Conservation (phyloP, 2,329 filamentous ascomycete species). For the Aspergillus spinulosporus region DNA sequence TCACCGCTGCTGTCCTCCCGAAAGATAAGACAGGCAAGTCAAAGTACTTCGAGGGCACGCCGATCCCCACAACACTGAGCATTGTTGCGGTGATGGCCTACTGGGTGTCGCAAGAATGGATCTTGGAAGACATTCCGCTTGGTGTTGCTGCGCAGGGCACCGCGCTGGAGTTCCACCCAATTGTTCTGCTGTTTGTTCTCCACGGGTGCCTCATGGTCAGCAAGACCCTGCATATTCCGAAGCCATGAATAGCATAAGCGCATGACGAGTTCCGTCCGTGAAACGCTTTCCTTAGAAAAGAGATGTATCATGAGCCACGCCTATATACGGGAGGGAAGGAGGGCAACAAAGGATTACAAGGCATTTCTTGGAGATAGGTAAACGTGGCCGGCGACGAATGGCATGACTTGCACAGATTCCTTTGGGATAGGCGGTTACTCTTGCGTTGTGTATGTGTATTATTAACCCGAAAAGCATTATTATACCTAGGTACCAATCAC, state of each 20-base stretch:
- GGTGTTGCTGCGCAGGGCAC: slow-evolving; percentile 69
- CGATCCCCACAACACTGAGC: slow-evolving; percentile 84
- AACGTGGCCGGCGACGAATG: slow-evolving; percentile 17
- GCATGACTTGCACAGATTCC: slow-evolving; percentile 14
- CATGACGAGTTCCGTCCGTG: slow-evolving; percentile 11
- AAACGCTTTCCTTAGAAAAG: slow-evolving; percentile 21
- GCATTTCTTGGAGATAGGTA: slow-evolving; percentile 18
- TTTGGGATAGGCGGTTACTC: slow-evolving; percentile 1
- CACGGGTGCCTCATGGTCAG: slow-evolving; percentile 94
- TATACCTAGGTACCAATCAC: not conserved
- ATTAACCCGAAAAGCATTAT: not conserved
- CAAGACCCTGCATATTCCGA: slow-evolving; percentile 91
- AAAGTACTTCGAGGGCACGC: slow-evolving; percentile 94
- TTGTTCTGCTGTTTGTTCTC: slow-evolving; percentile 76
- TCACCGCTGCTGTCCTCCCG: slow-evolving; percentile 83
- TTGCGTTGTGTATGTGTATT: slow-evolving; percentile 6
- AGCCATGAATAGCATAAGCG: slow-evolving; percentile 55
- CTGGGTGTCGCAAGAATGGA: slow-evolving; percentile 80
- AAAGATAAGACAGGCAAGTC: slow-evolving; percentile 92
- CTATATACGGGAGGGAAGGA: slow-evolving; percentile 21
- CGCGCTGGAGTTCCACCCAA: slow-evolving; percentile 77
- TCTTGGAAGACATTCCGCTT: slow-evolving; percentile 74
- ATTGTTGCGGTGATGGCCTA: slow-evolving; percentile 84
- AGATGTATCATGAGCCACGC: slow-evolving; percentile 20
- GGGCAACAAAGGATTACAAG: slow-evolving; percentile 13